Conservation (phyloP, 371 early-diverging fungal genomes). For the Actinomortierella ambigua region DNA sequence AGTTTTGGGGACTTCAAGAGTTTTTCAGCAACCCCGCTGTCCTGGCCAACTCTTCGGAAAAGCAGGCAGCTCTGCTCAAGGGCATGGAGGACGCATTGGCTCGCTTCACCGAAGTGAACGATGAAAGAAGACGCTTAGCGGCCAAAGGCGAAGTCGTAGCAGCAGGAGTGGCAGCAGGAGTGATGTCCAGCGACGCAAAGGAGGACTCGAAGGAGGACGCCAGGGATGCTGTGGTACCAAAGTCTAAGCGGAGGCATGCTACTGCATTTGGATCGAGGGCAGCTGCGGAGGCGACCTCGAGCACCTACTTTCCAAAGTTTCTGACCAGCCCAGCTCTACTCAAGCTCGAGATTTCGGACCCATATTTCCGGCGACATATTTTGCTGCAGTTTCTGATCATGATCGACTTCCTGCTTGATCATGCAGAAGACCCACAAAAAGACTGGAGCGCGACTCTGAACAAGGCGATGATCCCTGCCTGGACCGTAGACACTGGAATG, state of each 20-base stretch:
- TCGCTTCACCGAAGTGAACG: conserved; percentile 14
- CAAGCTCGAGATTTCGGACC: conserved; percentile 71
- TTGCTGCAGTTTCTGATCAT: conserved; percentile 80
- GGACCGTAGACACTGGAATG: conserved; percentile 28
- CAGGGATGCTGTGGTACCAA: neutral
- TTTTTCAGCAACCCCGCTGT: conserved; percentile 33
- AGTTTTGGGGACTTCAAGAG: conserved; percentile 39
- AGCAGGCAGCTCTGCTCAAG: conserved; percentile 6
- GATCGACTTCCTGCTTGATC: conserved; percentile 61
- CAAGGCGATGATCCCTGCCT: conserved; percentile 37
- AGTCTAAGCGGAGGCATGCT: conserved; percentile 23
- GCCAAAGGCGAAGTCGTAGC: conserved; percentile 45
- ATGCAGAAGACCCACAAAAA: conserved; percentile 22
- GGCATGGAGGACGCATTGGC: conserved; percentile 22
- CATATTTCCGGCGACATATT: conserved; percentile 76
- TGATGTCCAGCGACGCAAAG: conserved; percentile 4
- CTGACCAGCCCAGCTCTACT: conserved; percentile 74
- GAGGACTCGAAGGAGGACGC: conserved; percentile 1
- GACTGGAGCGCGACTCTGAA: conserved; percentile 38
- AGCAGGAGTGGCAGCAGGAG: conserved; percentile 23
- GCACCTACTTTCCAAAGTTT: conserved; percentile 72
- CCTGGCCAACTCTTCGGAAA: conserved; percentile 16
- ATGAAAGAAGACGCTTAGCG: conserved; percentile 46
- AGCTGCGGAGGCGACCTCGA: conserved; percentile 45
- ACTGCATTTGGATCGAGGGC: conserved; percentile 6